Evolutionary conservation across 2,329 filamentous ascomycete species (phyloP).

Genomic region (Phaeomoniella chlamydospora): DNA sequence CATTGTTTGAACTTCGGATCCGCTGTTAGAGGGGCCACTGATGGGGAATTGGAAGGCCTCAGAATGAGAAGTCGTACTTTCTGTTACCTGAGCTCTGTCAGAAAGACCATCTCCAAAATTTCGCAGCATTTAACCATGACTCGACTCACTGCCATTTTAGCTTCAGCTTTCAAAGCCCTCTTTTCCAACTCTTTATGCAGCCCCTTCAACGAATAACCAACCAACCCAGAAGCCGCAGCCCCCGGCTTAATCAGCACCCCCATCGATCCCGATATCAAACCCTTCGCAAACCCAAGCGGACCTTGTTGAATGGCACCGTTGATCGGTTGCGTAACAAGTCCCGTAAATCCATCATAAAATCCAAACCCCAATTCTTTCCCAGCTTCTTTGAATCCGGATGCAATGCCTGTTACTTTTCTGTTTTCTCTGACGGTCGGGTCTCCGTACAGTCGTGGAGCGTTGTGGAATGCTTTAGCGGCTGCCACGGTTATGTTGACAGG

Average conservation of each 20-base stretch:
- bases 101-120: no score
- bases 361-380: slow-evolving; percentile 63
- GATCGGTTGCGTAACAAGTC: slow-evolving; percentile 61
- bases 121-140: no score
- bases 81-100: no score
- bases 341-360: slow-evolving; percentile 66
- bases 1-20: no score
- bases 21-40: no score
- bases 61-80: no score
- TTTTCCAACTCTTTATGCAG: slow-evolving; percentile 16
- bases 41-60: no score
- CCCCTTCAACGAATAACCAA: slow-evolving; percentile 17
- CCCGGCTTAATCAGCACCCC: slow-evolving; percentile 13
- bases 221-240: slow-evolving; percentile 15
- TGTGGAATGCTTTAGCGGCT: slow-evolving; percentile 72
- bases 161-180: no score
- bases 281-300: slow-evolving; percentile 53
- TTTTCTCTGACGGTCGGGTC: slow-evolving; percentile 62
- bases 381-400: slow-evolving; percentile 60
- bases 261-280: slow-evolving; percentile 39
- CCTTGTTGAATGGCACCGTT: slow-evolving; percentile 52
- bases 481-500: slow-evolving; percentile 74
- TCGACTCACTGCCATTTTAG: no score
- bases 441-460: slow-evolving; percentile 69
- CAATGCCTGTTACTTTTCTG: slow-evolving; percentile 62